Conservation (phyloP, 805 yeast species). For the Naumovozyma dairenensis region DNA sequence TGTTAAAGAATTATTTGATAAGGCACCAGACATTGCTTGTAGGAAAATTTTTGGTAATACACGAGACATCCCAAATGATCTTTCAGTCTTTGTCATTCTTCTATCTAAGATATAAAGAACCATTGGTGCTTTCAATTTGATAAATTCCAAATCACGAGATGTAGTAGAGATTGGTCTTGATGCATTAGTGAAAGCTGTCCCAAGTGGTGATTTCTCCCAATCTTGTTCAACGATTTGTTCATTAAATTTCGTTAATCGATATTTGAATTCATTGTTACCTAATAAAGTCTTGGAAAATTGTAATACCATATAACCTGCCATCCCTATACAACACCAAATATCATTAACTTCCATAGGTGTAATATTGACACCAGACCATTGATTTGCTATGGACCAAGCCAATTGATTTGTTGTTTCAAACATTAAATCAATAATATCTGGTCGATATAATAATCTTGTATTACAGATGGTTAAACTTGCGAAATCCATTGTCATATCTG, state of each 20-base stretch:
- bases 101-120: slow-evolving; percentile 77
- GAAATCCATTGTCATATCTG: slow-evolving; percentile 46
- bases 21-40: slow-evolving; percentile 93
- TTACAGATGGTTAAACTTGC: slow-evolving; percentile 50
- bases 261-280: slow-evolving; percentile 79
- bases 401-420: slow-evolving; percentile 58
- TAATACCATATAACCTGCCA: slow-evolving; percentile 72
- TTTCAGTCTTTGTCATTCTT: slow-evolving; percentile 92
- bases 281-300: slow-evolving; percentile 59
- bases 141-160: slow-evolving; percentile 48
- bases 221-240: slow-evolving; percentile 66
- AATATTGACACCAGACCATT: slow-evolving; percentile 90
- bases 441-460: slow-evolving; percentile 57
- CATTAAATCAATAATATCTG: slow-evolving; percentile 69
- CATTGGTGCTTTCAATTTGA: slow-evolving; percentile 74
- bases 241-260: slow-evolving; percentile 51
- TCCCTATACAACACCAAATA: slow-evolving; percentile 82
- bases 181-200: slow-evolving; percentile 39
- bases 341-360: slow-evolving; percentile 73
- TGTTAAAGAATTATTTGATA: slow-evolving; percentile 65
- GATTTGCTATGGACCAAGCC: slow-evolving; percentile 65
- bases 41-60: slow-evolving; percentile 84
- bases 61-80: slow-evolving; percentile 83
- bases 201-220: slow-evolving; percentile 73
- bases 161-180: slow-evolving; percentile 25